phyloP scores from a whole-genome alignment of 2,329 filamentous ascomycete species.

The Colletotrichum sansevieriae region DNA sequence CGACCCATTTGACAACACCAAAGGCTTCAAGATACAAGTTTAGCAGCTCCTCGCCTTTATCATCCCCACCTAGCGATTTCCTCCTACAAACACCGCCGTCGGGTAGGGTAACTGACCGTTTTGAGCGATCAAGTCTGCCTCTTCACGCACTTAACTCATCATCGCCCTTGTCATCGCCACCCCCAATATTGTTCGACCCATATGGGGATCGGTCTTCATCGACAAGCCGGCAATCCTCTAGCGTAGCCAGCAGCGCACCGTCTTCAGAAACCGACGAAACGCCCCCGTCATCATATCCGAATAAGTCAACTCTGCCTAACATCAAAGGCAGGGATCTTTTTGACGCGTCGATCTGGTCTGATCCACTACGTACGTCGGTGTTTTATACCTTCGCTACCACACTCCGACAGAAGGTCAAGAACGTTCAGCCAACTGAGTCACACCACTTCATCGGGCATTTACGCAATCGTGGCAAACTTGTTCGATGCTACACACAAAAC shows the following conservation, averaged over 20 bases:
- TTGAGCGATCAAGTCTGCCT: constrained; percentile 5
- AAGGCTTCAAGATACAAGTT: constrained; percentile 16
- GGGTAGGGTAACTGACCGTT: background rate
- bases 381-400: constrained; percentile 81
- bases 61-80: constrained; percentile 48
- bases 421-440: constrained; percentile 73
- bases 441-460: constrained; percentile 78
- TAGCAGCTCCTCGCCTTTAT: constrained; percentile 52
- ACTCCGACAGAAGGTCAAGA: constrained; percentile 72
- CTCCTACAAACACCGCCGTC: constrained; percentile 16
- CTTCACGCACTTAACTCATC: constrained; percentile 52
- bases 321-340: constrained; percentile 81
- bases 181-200: constrained; percentile 65
- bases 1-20: constrained; percentile 12
- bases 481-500: constrained; percentile 81
- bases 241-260: constrained; percentile 53
- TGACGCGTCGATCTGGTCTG: constrained; percentile 77
- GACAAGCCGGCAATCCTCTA: constrained; percentile 49
- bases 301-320: constrained; percentile 62
- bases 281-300: constrained; percentile 55
- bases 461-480: constrained; percentile 75
- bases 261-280: constrained; percentile 62
- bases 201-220: constrained; percentile 56
- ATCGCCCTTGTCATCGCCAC: constrained; percentile 70
- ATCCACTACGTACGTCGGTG: constrained; percentile 75